Evolutionary conservation across 768 basidiomycete genomes (phyloP), one percentile per base, ranked within the genome.

Genomic region (Mycena crocata): DNA sequence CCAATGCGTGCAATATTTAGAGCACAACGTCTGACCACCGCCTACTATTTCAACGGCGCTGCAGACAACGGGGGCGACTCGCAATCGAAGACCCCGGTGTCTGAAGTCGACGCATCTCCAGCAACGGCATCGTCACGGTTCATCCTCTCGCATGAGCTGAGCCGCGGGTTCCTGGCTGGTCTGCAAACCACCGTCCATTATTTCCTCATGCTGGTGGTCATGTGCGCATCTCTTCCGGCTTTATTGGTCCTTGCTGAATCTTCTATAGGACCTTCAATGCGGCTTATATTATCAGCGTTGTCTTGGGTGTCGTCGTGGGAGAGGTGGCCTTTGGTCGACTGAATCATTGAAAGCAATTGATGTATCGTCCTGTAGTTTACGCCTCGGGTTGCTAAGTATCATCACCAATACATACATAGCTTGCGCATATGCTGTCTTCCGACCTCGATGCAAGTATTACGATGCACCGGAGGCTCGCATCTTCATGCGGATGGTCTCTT

Each of bases 141-240:
- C 64, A 67, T 72, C 59, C 69, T 74, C 46, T 71, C 73, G 5
- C 69, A 72, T 24, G 69, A 71, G 45, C 60, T 74, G 19, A 49
- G 51, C 39, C 69, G 69, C 44, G 69, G 71, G 13, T 32, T 32
- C 26, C 24, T 71, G 21, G 67, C 69, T 1, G 71, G 69, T 9
- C 48, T 71, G 21, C 66, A 69, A 19, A 31, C 59, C 15, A 72
- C 70, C 14, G 2, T 74, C 14, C 73, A 74, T 35, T 74, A 74
- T 56, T 34, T 74, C 2, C 62, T 74, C 24, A 74, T 74, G 73
- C 62, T 74, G n/a, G 62, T 74, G 26, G 70, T 72, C 55, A 74
- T 74, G 73, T 72, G 52, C 34, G 67, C 64, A 8, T 49, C 40
- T 44, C 4, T 19, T 31, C 34, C 39, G 2, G 28, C 24, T 51